Conservation (phyloP, 106 monocot species). For the Dioscorea zingiberensis region DNA sequence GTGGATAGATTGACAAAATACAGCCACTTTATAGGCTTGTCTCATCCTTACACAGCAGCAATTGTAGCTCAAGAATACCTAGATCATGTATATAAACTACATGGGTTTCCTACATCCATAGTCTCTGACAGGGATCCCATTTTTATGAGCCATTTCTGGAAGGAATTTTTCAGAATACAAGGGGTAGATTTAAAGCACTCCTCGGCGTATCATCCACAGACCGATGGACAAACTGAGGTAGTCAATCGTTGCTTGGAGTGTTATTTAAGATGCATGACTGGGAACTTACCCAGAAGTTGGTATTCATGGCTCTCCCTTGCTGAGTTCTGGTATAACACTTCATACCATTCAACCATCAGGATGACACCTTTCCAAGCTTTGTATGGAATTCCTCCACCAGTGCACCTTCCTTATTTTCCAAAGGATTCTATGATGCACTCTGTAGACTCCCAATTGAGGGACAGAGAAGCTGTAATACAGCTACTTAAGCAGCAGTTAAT, state of each 20-base stretch:
- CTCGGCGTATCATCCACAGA: not conserved
- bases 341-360: not conserved
- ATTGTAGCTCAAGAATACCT: not conserved
- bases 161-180: not conserved
- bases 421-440: too few relatives aligned
- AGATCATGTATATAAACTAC: not conserved
- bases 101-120: not conserved
- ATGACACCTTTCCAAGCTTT: not conserved
- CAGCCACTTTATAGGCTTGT: not conserved
- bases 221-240: not conserved
- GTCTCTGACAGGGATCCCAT: not conserved
- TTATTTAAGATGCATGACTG: not conserved
- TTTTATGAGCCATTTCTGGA: not conserved
- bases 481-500: not conserved
- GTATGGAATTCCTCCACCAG: not conserved
- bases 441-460: not conserved
- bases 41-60: not conserved
- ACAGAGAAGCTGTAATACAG: not conserved
- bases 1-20: too few relatives aligned
- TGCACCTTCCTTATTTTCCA: too few relatives aligned
- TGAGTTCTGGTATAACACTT: conserved; percentile 1
- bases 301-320: not conserved
- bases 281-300: not conserved
- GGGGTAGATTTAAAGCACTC: not conserved
- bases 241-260: not conserved